A percentile compares a stretch with the other conserved stretches of the same genome.
These are phyloP conservation scores for Neonectria ditissima DNA, from an alignment of 2,329 filamentous ascomycete species.

Conservation along the genomic window DNA sequence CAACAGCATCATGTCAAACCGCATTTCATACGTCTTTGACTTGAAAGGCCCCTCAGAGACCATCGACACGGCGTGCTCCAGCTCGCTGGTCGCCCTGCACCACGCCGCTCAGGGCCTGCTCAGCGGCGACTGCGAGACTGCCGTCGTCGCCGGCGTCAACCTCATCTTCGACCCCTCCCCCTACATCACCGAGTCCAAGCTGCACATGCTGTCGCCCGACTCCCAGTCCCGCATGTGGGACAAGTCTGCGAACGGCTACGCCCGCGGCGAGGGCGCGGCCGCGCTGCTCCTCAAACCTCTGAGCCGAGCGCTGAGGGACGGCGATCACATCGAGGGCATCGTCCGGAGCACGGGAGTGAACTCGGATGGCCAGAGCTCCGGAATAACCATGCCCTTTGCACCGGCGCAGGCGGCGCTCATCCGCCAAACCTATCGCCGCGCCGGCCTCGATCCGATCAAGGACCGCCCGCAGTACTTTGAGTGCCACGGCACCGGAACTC, in stretches of 20 bases:
- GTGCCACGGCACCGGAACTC: constrained; percentile 49
- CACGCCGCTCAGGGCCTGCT: constrained; percentile 45
- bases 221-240: constrained; percentile 30
- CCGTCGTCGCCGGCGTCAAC: constrained; percentile 53
- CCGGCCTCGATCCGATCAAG: constrained; percentile 50
- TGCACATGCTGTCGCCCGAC: constrained; percentile 53
- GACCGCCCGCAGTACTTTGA: constrained; percentile 57
- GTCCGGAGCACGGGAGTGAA: constrained; percentile 63
- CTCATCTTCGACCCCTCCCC: constrained; percentile 42
- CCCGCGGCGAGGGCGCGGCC: constrained; percentile 26
- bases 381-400: constrained; percentile 53
- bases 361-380: constrained; percentile 61
- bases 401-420: constrained; percentile 55
- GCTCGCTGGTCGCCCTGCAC: constrained; percentile 45
- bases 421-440: constrained; percentile 49
- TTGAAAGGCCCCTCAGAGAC: constrained; percentile 50
- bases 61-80: constrained; percentile 53
- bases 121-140: constrained; percentile 46
- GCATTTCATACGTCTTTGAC: constrained; percentile 53
- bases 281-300: constrained; percentile 28
- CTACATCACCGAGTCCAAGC: constrained; percentile 50
- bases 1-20: constrained; percentile 49
- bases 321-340: constrained; percentile 63
- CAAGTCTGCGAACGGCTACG: constrained; percentile 21
- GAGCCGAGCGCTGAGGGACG: constrained; percentile 49